phyloP scores from a whole-genome alignment of 805 yeast genomes.

The Clavispora phyllophila region DNA sequence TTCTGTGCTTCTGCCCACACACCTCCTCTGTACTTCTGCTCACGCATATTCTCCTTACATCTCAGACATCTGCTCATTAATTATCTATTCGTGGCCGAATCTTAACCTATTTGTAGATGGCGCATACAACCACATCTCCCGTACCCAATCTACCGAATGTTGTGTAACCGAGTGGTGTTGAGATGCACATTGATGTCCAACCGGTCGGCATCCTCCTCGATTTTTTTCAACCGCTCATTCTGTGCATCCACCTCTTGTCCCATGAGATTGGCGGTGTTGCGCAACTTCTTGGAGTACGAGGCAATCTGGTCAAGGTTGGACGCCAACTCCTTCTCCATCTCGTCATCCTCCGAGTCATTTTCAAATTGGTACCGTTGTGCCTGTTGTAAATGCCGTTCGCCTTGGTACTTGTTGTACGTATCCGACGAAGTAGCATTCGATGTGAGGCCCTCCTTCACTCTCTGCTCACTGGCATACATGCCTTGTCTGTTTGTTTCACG shows the following conservation, averaged over 20 bases:
- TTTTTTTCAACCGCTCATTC: conserved; percentile 63
- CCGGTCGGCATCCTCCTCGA: conserved; percentile 80
- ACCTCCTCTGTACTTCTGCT: too few relatives aligned
- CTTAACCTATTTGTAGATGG: too few relatives aligned
- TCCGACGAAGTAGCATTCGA: conserved; percentile 35
- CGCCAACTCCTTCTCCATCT: conserved; percentile 83
- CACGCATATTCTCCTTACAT: too few relatives aligned
- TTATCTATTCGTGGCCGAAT: too few relatives aligned
- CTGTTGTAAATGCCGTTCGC: conserved; percentile 48
- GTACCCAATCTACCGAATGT: conserved; percentile 46
- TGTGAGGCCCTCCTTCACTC: conserved; percentile 60
- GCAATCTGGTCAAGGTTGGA: conserved; percentile 76
- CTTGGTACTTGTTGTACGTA: conserved; percentile 43
- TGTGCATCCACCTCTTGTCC: conserved; percentile 77
- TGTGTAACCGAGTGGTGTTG: conserved; percentile 63
- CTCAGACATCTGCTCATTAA: too few relatives aligned
- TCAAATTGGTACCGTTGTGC: conserved; percentile 77
- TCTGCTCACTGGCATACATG: conserved; percentile 60
- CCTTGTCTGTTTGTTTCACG: conserved; percentile 57
- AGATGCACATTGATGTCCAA: conserved; percentile 80
- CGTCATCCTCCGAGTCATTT: conserved; percentile 89
- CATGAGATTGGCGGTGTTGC: conserved; percentile 65
- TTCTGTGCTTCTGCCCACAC: too few relatives aligned
- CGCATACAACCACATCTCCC: too few relatives aligned
- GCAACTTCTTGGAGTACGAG: conserved; percentile 63